Base-by-base conservation (phyloP, 169 alveolate genomes). In the Toxoplasma gondii region DNA sequence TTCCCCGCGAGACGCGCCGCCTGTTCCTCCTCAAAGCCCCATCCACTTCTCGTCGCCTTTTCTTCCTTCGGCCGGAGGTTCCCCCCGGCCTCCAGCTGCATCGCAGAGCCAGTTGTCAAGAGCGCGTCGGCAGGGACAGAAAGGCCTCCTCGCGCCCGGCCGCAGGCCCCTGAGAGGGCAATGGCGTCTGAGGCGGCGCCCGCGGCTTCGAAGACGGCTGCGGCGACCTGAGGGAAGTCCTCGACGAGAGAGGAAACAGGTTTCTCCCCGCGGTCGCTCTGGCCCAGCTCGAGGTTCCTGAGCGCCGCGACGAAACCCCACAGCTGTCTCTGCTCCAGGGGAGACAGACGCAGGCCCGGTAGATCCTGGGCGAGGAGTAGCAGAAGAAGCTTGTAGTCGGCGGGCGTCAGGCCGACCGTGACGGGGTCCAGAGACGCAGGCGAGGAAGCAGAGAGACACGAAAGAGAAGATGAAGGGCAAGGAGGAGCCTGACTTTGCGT, bases 221-320 rank as follows among this genome's bases (percentile, higher is more conserved):
- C 94, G 5, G 94, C 94, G 49, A 88, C 94, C 22, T 87, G 91
- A 24, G 94, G 94, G 84, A 92, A 92, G 92, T 92, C 94, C 7
- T 67, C 92, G 29, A 88, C 88, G 54, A 92, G 45, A 7, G 22
- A 24, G 45, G 22, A 16, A 31, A 78, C 86, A 16, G 45, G 45
- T n/a, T 16, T 38, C 27, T 78, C 44, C 27, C 86, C 86, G 7
- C 74, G 74, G n/a, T 64, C 74, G 74, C 24, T 7, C 70, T 90
- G 93, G 83, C 69, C 83, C 84, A 36, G 43, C 39, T 92, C 94
- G 7, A 82, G 87, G 45, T 44, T 78, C 49, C 58, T 84, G 78
- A 92, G 94, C 53, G 92, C 94, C 19, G 86, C 67, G 16, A 92
- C 88, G 17, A 92, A 70, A 12, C 88, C 49, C 69, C 83, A 80